Evolutionary conservation across 2,329 filamentous ascomycete genomes (phyloP), one percentile per base, ranked within the genome.

Genomic region (Chlorencoelia australis): DNA sequence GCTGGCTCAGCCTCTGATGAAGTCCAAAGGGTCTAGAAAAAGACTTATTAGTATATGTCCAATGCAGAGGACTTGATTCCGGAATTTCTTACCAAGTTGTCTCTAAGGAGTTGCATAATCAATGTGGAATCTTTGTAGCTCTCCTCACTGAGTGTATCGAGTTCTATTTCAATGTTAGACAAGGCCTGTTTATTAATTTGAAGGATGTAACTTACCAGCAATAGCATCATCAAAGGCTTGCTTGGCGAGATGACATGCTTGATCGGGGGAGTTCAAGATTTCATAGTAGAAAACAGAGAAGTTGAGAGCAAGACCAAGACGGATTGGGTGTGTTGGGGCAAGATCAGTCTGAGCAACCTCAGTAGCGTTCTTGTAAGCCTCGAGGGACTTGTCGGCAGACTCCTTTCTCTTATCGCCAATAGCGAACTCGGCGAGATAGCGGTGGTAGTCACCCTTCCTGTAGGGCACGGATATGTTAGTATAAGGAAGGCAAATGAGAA

Each of bases 221-320:
- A 95, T 95, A 52, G 89, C 89, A 67, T 96, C 89, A 59, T 94
- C 86, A 59, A 94, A 94, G 41, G 85, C 85, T 65, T 89, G 84
- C 78, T 94, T 94, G 66, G 86, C 89, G 53, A 95, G 79, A 66
- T 94, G 88, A 80, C 89, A 95, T 61, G 88, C 89, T 71, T 93
- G 89, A 65, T 96, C 91, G 48, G 89, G 89, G 28, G 89, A 87
- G 75, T 96, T 98, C 59, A 96, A 75, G 63, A 96, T 98, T 79
- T 98, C 85, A 66, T 98, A 98, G 81, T 96, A 96, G 76, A 95
- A 96, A 59, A 95, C 88, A 50, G 88, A 94, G 75, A 93, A 93
- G 80, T 94, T 94, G 52, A 94, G 75, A 55, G 86, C 86, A 50
- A 94, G 78, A 62, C 86, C 86, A 49, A 94, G 82, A 59, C 86